Conservation (phyloP, 768 basidiomycete genomes). For the Agaricus subrufescens region DNA sequence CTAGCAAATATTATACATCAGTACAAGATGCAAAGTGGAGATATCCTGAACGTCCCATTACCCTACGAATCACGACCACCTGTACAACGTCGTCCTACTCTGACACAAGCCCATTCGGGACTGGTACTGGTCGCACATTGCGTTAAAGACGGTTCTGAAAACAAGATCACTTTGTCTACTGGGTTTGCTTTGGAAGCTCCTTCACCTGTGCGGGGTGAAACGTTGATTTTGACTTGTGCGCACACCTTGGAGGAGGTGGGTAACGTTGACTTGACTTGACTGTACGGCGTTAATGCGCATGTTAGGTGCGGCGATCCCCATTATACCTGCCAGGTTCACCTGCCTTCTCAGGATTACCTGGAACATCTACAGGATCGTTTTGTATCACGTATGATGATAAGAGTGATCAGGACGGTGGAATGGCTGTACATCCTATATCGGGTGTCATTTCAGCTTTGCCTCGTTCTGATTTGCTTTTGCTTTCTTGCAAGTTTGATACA, state of each 20-base stretch:
- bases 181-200: slow-evolving; percentile 47
- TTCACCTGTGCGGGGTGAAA: slow-evolving; percentile 18
- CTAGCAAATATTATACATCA: slow-evolving; percentile 34
- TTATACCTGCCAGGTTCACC: slow-evolving; percentile 15
- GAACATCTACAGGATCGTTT: slow-evolving; percentile 25
- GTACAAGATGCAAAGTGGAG: slow-evolving; percentile 36
- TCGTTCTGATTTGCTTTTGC: slow-evolving; percentile 50
- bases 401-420: neutral
- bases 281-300: slow-evolving; percentile 5
- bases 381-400: slow-evolving; percentile 24
- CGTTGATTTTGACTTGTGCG: slow-evolving; percentile 49
- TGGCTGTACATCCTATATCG: slow-evolving; percentile 31
- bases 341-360: neutral
- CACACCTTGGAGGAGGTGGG: slow-evolving; percentile 62
- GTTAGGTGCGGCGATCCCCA: slow-evolving; percentile 25
- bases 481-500: slow-evolving; percentile 24
- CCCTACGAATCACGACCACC: slow-evolving; percentile 49
- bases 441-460: slow-evolving; percentile 53
- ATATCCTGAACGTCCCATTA: slow-evolving; percentile 35
- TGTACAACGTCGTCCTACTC: slow-evolving; percentile 21
- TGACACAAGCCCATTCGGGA: slow-evolving; percentile 17
- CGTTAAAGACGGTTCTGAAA: slow-evolving; percentile 25
- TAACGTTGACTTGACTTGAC: neutral
- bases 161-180: slow-evolving; percentile 49
- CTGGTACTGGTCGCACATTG: slow-evolving; percentile 53